Base-by-base conservation (phyloP, 176 grass and related monocot genomes). In the Oryza punctata region DNA sequence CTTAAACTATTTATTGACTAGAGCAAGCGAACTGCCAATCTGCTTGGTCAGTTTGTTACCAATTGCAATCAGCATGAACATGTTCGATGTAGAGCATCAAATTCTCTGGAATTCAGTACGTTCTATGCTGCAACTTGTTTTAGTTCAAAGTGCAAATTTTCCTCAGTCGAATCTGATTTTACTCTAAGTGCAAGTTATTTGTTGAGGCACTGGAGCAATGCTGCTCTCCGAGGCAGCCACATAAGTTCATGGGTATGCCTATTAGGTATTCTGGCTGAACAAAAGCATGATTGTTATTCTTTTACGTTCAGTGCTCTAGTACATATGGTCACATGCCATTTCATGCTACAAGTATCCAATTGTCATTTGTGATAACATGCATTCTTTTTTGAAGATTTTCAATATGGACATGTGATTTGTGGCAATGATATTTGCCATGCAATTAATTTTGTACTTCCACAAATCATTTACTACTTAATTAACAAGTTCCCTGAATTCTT, bases 401-500 rank as follows among this genome's bases (percentile, higher is more conserved):
- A 69, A 59, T 67, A n/a, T 75, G 38, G 38, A 40, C 43, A 40
- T 75, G 65, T 77, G 15, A 65, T 77, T 64, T 77, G 54, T 77
- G 12, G 43, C 59, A 77, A 9, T 67, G 26, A 89, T 84, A 10
- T 77, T 65, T 72, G 35, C 25, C 37, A 72, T 37, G 43, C 28
- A 76, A 12, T 45, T 64, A 40, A 69, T 38, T 61, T 29, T 84
- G 35, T 65, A 54, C 25, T 35, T 73, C 5, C 32, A 4, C 33
- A 66, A 35, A 85, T 60, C 45, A 78, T 70, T 78, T 78, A 50
- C 37, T 49, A 49, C 46, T 49, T 80, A 57, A 45, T 65, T 50
- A 70, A 57, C 69, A 47, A 76, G 26, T 86, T 43, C 69, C 6
- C 44, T 50, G 6, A 23, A 63, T 82, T 76, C 26, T 77, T 89